These are phyloP conservation scores for Aspergillus steynii DNA, from an alignment of 495 filamentous ascomycete genomes.

Conservation along the genomic window DNA sequence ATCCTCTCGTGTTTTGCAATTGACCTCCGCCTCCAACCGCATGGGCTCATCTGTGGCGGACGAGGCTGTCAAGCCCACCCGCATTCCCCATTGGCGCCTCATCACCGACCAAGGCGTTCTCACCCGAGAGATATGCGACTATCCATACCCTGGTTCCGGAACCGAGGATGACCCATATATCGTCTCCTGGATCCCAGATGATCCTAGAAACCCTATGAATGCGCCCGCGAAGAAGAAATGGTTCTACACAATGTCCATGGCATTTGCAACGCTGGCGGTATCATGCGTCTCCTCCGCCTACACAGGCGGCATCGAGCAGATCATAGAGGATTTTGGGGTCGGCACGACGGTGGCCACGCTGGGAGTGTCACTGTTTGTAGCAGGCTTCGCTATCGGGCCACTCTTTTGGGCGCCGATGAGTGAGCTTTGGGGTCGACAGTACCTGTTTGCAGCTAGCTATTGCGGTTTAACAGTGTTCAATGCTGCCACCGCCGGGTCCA, in stretches of 20 bases:
- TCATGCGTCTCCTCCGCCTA: conserved; percentile 71
- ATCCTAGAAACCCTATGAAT: conserved; percentile 63
- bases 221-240: conserved; percentile 58
- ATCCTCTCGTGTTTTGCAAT: too few relatives aligned
- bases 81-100: conserved; percentile 32
- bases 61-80: conserved; percentile 16
- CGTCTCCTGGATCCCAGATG: conserved; percentile 65
- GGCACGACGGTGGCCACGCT: conserved; percentile 55
- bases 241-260: conserved; percentile 57
- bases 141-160: conserved; percentile 59
- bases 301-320: conserved; percentile 59
- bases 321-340: conserved; percentile 55
- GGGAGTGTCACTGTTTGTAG: conserved; percentile 65
- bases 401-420: conserved; percentile 42
- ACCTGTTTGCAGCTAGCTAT: conserved; percentile 59
- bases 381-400: conserved; percentile 57
- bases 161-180: conserved; percentile 67
- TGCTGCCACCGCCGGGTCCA: conserved; percentile 53
- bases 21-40: not conserved
- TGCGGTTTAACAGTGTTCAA: conserved; percentile 58
- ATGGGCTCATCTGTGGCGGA: not conserved
- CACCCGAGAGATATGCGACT: conserved; percentile 49
- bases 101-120: conserved; percentile 44
- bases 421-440: conserved; percentile 63
- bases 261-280: conserved; percentile 65